Evolutionary conservation across 257 asterid species (phyloP), one percentile per base, ranked within the genome.

Genomic region (Salvia rosmarinus): DNA sequence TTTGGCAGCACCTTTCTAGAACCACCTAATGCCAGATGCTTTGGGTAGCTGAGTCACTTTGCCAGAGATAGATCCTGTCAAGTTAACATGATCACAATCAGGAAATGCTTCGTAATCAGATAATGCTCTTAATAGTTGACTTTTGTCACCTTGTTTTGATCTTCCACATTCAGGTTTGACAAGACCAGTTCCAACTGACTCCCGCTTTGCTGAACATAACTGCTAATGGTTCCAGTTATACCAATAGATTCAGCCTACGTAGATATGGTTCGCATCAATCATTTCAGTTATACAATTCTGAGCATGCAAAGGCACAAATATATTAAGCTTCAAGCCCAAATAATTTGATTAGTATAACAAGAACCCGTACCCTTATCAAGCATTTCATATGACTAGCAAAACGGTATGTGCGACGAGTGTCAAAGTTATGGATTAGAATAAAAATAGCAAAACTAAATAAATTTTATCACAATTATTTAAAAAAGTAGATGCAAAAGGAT

Each of bases 31-130:
- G 63, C 62, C 62, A 12, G 89, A 67, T 16, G 25, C 83, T 75
- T 88, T 95, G 55, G 86, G 76, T 65, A 84, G 76, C 78, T 82
- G 99, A 72, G 79, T 44, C 63, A 80, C 88, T 80, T 78, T 88
- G 69, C 79, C 52, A 54, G 92, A 71, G 75, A 73, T 81, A 75
- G 87, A 44, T 51, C 75, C 72, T 80, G 81, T 54, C 56, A 58
- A 74, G 35, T 52, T 52, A 49, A 58, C 50, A 64, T 55, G 23
- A 63, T 63, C 25, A 44, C 55, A 44, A 54, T 67, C 32, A 28
- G 44, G 50, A 66, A 14, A 47, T 25, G 67, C 1, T 63, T 59
- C 23, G 43, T 50, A 42, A 39, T 34, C 56, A 54, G 60, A 28
- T 50, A 19, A 43, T 16, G 14, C 32, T 13, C 59, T 54, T 17